Conservation (phyloP, 2,329 filamentous ascomycete species). For the Zalaria obscura region DNA sequence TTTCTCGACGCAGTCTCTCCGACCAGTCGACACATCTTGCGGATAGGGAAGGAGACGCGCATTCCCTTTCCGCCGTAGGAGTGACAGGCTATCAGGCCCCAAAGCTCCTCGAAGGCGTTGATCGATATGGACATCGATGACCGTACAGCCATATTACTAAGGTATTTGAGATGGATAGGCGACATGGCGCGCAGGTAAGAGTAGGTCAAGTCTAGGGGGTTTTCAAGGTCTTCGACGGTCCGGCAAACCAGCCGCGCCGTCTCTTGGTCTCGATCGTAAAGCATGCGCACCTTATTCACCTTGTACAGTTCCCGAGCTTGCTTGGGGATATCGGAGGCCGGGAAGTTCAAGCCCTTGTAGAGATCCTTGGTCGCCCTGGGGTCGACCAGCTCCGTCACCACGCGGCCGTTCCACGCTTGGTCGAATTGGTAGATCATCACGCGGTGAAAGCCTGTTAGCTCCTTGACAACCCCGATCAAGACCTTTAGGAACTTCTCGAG, state of each 20-base stretch:
- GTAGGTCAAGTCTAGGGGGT: conserved; percentile 69
- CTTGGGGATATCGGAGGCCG: conserved; percentile 72
- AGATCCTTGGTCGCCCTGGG: conserved; percentile 65
- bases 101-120: conserved; percentile 70
- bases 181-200: conserved; percentile 81
- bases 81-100: conserved; percentile 81
- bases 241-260: conserved; percentile 74
- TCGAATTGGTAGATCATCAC: conserved; percentile 94
- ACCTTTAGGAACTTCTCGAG: conserved; percentile 66
- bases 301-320: conserved; percentile 84
- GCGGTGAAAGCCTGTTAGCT: conserved; percentile 79
- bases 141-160: conserved; percentile 79
- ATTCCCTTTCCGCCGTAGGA: conserved; percentile 65
- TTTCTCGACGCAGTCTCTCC: conserved; percentile 78
- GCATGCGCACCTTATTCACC: conserved; percentile 73
- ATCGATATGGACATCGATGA: conserved; percentile 92
- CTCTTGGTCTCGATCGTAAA: conserved; percentile 72
- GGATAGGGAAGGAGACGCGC: conserved; percentile 82
- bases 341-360: conserved; percentile 79
- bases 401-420: conserved; percentile 64
- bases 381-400: conserved; percentile 78
- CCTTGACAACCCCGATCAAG: conserved; percentile 73
- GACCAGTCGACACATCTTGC: conserved; percentile 81
- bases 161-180: conserved; percentile 76
- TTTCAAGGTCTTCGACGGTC: conserved; percentile 56